Evolutionary conservation across 2,329 filamentous ascomycete species (phyloP).

Genomic region (Colletotrichum eleusines): DNA sequence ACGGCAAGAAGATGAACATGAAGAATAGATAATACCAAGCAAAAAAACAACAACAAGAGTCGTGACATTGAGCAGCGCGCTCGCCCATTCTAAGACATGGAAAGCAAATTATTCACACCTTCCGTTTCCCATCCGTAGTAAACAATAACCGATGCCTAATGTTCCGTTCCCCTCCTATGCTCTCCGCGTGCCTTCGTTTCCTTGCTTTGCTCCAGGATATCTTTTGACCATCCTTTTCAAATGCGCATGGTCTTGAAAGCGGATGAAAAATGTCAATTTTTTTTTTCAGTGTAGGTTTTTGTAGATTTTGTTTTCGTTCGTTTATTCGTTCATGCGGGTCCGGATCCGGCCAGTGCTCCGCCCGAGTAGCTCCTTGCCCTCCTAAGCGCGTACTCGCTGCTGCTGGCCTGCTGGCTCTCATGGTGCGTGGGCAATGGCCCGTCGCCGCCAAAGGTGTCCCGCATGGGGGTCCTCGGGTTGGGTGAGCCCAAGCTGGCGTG

Average conservation of each 20-base stretch:
- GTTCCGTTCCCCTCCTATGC: not conserved
- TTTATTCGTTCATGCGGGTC: slow-evolving; percentile 37
- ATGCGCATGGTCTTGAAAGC: not conserved
- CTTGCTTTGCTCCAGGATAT: slow-evolving; percentile 15
- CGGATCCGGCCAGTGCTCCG: slow-evolving; percentile 13
- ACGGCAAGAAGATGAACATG: not conserved
- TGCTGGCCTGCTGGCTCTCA: slow-evolving; percentile 43
- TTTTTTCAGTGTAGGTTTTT: not conserved
- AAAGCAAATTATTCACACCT: slow-evolving; percentile 9
- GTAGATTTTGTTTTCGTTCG: not conserved
- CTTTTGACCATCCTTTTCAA: slow-evolving; percentile 15
- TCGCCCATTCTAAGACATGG: slow-evolving; percentile 28
- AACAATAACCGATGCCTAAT: not conserved
- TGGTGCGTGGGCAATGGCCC: slow-evolving; percentile 42
- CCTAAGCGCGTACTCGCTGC: slow-evolving; percentile 49
- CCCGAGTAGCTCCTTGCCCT: slow-evolving; percentile 55
- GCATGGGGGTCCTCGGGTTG: slow-evolving; percentile 58
- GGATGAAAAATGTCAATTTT: not conserved
- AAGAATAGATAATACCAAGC: not conserved
- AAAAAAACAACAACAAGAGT: not conserved
- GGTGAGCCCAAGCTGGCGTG: slow-evolving; percentile 54
- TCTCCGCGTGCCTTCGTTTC: not conserved
- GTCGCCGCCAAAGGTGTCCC: slow-evolving; percentile 57
- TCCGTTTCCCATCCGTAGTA: not conserved
- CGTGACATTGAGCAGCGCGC: slow-evolving; percentile 40